A percentile compares a stretch with the other conserved stretches of the same genome.
Conservation (phyloP, 164 flowering plant species). For the Berberis thunbergii region DNA sequence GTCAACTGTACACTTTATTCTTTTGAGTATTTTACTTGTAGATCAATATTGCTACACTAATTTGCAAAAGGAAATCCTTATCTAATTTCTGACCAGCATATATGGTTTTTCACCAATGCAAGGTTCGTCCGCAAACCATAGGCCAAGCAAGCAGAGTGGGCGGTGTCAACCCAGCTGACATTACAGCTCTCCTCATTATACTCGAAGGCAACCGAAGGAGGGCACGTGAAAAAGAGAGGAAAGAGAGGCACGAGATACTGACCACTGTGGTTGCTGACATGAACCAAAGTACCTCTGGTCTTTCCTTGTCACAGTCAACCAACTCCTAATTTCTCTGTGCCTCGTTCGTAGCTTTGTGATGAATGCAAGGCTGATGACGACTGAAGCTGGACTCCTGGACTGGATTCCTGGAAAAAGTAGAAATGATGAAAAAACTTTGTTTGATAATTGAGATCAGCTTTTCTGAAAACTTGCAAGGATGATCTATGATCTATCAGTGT, state of each 20-base stretch:
- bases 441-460: no score
- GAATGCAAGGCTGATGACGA: no score
- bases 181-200: slow-evolving; percentile 85
- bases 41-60: no score
- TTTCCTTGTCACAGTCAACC: slow-evolving; percentile 15
- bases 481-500: no score
- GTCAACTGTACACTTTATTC: background rate
- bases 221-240: slow-evolving; percentile 40
- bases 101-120: slow-evolving; percentile 15
- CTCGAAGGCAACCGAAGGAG: slow-evolving; percentile 69
- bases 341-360: no score
- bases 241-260: slow-evolving; percentile 31
- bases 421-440: no score
- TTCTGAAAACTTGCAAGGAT: no score
- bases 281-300: slow-evolving; percentile 16
- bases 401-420: no score
- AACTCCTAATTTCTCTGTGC: slow-evolving; percentile 1
- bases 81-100: no score
- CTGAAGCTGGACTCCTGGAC: no score
- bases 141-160: slow-evolving; percentile 98
- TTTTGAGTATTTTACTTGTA: no score
- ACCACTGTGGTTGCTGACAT: slow-evolving; percentile 26
- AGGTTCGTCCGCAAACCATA: slow-evolving; percentile 88
- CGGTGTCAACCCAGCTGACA: slow-evolving; percentile 94
- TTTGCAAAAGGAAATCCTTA: no score